Percentiles rank a stretch among this genome's conserved stretches.
These are phyloP conservation scores for Plasmopara muralis DNA, from an alignment of 352 stramenopile species.

Conservation along the genomic window DNA sequence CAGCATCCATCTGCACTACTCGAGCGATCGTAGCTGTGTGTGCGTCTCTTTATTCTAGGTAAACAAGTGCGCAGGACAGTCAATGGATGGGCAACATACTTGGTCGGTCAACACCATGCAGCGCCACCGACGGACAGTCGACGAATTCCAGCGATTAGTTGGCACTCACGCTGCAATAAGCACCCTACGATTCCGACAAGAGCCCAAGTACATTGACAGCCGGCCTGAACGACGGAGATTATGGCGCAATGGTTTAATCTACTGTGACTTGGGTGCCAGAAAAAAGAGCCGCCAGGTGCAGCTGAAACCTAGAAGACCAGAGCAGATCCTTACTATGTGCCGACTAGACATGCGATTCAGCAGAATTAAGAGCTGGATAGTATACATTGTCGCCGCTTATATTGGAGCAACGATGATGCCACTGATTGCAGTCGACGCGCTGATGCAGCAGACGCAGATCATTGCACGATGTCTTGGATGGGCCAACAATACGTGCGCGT, in stretches of 20 bases:
- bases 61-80: constrained; percentile 4
- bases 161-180: constrained; percentile 3
- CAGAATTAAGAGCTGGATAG: constrained; percentile 10
- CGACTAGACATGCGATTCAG: constrained; percentile 7
- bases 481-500: constrained; percentile 44
- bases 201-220: not conserved
- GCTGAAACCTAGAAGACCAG: constrained; percentile 3
- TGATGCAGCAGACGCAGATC: constrained; percentile 56
- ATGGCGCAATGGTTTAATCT: not conserved
- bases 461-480: constrained; percentile 53
- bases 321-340: constrained; percentile 3
- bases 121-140: constrained; percentile 2
- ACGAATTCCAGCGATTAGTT: constrained; percentile 2
- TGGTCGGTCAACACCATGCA: constrained; percentile 4
- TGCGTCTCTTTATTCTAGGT: not conserved
- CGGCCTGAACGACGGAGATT: not conserved
- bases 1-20: not conserved
- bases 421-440: constrained; percentile 9
- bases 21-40: not conserved
- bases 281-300: constrained; percentile 1
- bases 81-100: not conserved
- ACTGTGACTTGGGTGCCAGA: not conserved
- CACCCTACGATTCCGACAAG: not conserved
- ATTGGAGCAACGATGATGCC: not conserved
- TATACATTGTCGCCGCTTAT: constrained; percentile 3